Conservation (phyloP, 192 early-diverging fungal species). For the Backusella psychrophila region DNA sequence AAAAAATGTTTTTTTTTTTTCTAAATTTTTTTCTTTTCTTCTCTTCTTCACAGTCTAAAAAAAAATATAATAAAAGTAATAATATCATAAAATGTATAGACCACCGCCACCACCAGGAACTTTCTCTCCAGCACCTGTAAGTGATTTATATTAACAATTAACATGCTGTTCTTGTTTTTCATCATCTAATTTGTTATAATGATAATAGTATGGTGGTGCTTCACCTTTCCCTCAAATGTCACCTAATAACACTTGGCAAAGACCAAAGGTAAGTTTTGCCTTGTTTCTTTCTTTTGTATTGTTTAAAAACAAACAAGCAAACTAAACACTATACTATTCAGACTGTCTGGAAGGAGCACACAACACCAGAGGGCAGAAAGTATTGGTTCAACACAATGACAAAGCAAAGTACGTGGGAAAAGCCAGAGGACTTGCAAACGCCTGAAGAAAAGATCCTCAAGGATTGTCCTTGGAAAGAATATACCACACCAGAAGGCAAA, state of each 20-base stretch:
- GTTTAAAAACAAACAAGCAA: not conserved
- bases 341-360: conserved; percentile 71
- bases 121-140: conserved; percentile 11
- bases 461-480: conserved; percentile 81
- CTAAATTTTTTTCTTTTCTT: not conserved
- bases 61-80: not conserved
- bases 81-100: conserved; percentile 9
- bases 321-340: not conserved
- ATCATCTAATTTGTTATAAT: not conserved
- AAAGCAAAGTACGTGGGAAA: conserved; percentile 87
- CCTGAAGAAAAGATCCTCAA: conserved; percentile 66
- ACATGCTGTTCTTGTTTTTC: not conserved
- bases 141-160: not conserved
- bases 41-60: not conserved
- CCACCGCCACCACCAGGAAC: conserved; percentile 15
- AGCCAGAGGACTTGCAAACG: conserved; percentile 88
- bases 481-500: conserved; percentile 69
- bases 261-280: not conserved
- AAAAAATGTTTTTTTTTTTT: not conserved
- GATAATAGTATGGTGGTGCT: not conserved
- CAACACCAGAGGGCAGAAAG: conserved; percentile 74
- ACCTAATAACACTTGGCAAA: conserved; percentile 1
- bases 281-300: not conserved
- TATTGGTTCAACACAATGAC: conserved; percentile 87
- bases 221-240: not conserved